These are phyloP conservation scores for Colletotrichum musicola DNA, from an alignment of 2,329 filamentous ascomycete genomes.

Conservation along the genomic window DNA sequence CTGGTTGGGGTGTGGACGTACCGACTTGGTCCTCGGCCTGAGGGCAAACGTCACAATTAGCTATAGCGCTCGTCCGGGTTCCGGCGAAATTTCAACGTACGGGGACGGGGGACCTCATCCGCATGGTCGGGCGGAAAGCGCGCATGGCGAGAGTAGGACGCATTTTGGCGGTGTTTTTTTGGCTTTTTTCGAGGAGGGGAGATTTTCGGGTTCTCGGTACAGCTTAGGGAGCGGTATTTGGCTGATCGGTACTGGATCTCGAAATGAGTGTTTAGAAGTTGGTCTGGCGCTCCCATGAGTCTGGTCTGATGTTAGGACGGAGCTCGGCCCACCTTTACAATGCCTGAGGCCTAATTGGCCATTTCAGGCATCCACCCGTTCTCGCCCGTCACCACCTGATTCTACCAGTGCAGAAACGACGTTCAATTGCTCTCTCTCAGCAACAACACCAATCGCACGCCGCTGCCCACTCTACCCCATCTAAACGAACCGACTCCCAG, in stretches of 20 bases:
- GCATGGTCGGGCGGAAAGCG: constrained; percentile 75
- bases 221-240: constrained; percentile 39
- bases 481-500: constrained; percentile 45
- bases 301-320: constrained; percentile 36
- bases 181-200: constrained; percentile 26
- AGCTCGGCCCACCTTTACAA: constrained; percentile 36
- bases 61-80: constrained; percentile 31
- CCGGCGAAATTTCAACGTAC: constrained; percentile 64
- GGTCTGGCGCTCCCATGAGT: constrained; percentile 27
- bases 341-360: constrained; percentile 50
- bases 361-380: constrained; percentile 38
- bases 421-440: constrained; percentile 44
- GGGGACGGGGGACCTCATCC: constrained; percentile 78
- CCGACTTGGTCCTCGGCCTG: constrained; percentile 77
- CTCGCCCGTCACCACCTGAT: constrained; percentile 53
- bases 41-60: constrained; percentile 50
- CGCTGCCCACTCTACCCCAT: constrained; percentile 52
- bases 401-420: constrained; percentile 46
- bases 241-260: constrained; percentile 46
- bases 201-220: constrained; percentile 34
- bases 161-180: constrained; percentile 66
- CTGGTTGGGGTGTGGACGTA: constrained; percentile 59
- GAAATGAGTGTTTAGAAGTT: constrained; percentile 39
- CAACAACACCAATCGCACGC: constrained; percentile 49
- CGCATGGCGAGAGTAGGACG: constrained; percentile 74